These are phyloP conservation scores for Neurospora tetraspora DNA, from an alignment of 495 filamentous ascomycete genomes.

Conservation along the genomic window DNA sequence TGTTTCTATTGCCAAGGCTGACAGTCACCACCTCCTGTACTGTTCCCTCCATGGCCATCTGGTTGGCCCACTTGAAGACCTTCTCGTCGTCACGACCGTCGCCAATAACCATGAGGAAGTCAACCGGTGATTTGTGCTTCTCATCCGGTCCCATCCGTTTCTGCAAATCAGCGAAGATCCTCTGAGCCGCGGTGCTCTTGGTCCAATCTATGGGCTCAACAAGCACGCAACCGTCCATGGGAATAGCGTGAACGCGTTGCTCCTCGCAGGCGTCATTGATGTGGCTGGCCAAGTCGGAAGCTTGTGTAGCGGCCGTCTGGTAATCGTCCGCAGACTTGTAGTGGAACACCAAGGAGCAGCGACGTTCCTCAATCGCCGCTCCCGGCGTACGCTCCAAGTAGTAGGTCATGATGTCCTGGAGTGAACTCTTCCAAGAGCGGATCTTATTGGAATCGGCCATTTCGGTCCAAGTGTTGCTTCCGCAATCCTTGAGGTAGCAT, in stretches of 20 bases:
- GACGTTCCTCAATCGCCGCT: slow-evolving; percentile 73
- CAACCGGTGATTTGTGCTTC: slow-evolving; percentile 40
- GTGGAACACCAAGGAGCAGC: slow-evolving; percentile 80
- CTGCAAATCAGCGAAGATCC: slow-evolving; percentile 53
- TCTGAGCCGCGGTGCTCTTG: slow-evolving; percentile 69
- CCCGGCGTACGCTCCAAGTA: slow-evolving; percentile 82
- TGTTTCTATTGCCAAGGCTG: slow-evolving; percentile 73
- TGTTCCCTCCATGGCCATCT: slow-evolving; percentile 40
- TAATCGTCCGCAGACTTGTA: slow-evolving; percentile 73
- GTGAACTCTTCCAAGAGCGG: slow-evolving; percentile 64
- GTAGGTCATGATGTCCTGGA: slow-evolving; percentile 68
- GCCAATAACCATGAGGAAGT: slow-evolving; percentile 79
- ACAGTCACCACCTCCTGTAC: slow-evolving; percentile 62
- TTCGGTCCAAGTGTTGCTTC: slow-evolving; percentile 58
- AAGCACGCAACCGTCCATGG: slow-evolving; percentile 63
- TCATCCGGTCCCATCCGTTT: slow-evolving; percentile 27
- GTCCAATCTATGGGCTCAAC: slow-evolving; percentile 75
- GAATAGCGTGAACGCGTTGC: slow-evolving; percentile 74
- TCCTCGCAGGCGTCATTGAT: slow-evolving; percentile 85
- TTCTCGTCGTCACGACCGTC: slow-evolving; percentile 88
- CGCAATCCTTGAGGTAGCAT: slow-evolving; percentile 68
- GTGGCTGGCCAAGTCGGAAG: slow-evolving; percentile 77
- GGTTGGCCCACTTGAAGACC: slow-evolving; percentile 88
- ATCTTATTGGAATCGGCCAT: slow-evolving; percentile 60
- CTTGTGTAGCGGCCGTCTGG: slow-evolving; percentile 60